phyloP scores from a whole-genome alignment of 306 rosid species.

The Cucurbita pepo region DNA sequence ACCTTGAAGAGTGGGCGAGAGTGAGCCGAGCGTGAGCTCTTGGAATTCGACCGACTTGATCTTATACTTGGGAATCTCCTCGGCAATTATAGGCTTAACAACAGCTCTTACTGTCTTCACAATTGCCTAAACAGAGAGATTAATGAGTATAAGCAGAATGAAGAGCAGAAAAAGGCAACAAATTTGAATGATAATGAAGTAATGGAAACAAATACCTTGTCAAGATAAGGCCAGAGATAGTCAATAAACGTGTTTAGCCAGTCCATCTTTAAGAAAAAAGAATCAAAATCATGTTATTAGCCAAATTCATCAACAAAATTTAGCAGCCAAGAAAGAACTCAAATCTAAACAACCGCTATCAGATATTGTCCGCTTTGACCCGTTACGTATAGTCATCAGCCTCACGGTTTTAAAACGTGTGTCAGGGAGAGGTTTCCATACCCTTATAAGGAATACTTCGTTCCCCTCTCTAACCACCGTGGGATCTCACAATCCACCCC shows the following conservation, averaged over 20 bases:
- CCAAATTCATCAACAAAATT: background rate
- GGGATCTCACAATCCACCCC: too few species aligned
- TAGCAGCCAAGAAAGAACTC: too few species aligned
- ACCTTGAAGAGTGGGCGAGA: constrained; percentile 8
- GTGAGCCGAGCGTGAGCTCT: background rate
- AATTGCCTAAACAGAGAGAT: background rate
- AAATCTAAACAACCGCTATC: too few species aligned
- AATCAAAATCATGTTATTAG: background rate
- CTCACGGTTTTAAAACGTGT: too few species aligned
- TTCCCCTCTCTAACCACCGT: too few species aligned
- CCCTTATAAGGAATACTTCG: too few species aligned
- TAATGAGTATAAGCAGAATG: background rate
- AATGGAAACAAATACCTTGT: constrained; percentile 36
- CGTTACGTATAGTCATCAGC: too few species aligned
- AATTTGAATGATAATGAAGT: background rate
- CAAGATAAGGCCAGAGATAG: constrained; percentile 82
- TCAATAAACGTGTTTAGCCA: constrained; percentile 71
- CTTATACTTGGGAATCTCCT: constrained; percentile 8
- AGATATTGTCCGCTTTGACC: too few species aligned
- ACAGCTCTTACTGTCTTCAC: background rate
- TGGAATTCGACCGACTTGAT: background rate
- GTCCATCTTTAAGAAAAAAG: constrained; percentile 35
- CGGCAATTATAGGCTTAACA: constrained; percentile 5
- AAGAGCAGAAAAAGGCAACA: background rate
- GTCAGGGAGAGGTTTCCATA: too few species aligned